Base-by-base conservation (phyloP, 2,329 filamentous ascomycete species). In the Aspergillus ustus region DNA sequence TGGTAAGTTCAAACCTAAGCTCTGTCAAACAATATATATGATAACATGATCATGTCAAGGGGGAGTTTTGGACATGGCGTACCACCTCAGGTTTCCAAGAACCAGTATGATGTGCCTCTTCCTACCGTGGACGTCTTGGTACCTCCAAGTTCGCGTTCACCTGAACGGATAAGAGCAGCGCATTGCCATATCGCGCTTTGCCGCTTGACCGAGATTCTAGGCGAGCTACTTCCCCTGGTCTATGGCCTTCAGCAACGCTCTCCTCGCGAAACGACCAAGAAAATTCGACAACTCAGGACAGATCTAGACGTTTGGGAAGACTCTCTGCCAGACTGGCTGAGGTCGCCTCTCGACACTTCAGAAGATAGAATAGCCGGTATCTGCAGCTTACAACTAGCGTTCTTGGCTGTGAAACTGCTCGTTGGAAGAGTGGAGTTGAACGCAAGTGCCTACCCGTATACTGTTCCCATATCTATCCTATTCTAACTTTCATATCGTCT, bases 61-160 rank as follows among this genome's bases (percentile, higher is more conserved):
- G 80, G 83, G 57, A 85, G 83, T 65, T 81, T 85, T 57, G 83
- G 82, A 4, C 84, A 86, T 66, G 84, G 84, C 4, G 81, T 83
- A 2, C 84, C 84, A 20, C 82, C 84, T 3, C 81, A 84, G 53
- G 82, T 85, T 11, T 75, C 78, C 3, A 81, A 81, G 61, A 79
- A 80, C 25, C 83, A 85, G 66, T 85, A 85, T 65, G 83, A 87
- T 63, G 84, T 86, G 15, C 83, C 84, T 17, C 69, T 84, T 46
- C 84, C 84, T 4, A 81, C 79, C 0, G 70, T 83, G 6, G 76
- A 80, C 20, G 70, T 79, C 60, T 46, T 81, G 68, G 63, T 81
- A 55, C 61, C 73, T 34, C 64, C 77, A 67, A 65, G 75, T 63
- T 59, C 76, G 59, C 63, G 74, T 62, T 71, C 73, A 43, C 69